Base-by-base conservation (phyloP, 1,139 yeast genomes). In the Saccharomyces hybrid region DNA sequence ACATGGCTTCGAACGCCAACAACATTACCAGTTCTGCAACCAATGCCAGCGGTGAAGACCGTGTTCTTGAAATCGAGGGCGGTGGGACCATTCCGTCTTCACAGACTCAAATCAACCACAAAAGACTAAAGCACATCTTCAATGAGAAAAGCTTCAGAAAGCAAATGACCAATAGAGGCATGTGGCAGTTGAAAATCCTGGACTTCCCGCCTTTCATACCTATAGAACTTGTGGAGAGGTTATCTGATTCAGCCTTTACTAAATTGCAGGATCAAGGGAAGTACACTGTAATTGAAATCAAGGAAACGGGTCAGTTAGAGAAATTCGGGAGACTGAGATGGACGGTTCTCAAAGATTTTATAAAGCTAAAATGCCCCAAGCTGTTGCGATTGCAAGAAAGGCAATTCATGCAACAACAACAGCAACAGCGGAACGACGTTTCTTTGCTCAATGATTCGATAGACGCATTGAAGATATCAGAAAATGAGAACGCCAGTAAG, bases 121-220 rank as follows among this genome's bases (percentile, higher is more conserved):
- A 58, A 41, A 58, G 61, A 34, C 47, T 64, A 53, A 62, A 60
- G 44, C 67, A 64, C 50, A 64, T 68, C 27, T 69, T 69, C 52
- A 68, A 67, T 54, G 71, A 69, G 56, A 58, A 56, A 16, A 63
- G 65, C 49, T 69, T 69, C 52, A 64, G 72, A 49, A 66, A 60
- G 49, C 72, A 69, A 55, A 69, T 68, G 72, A 66, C 70, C 8
- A 63, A 65, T 14, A 61, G 71, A 50, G 64, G 65, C n/a, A 69
- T 69, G 72, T 64, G 61, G 58, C 72, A 68, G 55, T 53, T 68
- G 47, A 63, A 64, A 50, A 48, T 69, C 49, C 57, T 58, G 24
- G 66, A 67, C 54, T 69, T 69, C 56, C 71, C 72, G 19, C 71
- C 71, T 3, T 67, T 61, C 55, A 52, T 67, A 51, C 61, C 65